Evolutionary conservation across 2,329 filamentous ascomycete species (phyloP).

Genomic region (Tolypocladium nubicola): DNA sequence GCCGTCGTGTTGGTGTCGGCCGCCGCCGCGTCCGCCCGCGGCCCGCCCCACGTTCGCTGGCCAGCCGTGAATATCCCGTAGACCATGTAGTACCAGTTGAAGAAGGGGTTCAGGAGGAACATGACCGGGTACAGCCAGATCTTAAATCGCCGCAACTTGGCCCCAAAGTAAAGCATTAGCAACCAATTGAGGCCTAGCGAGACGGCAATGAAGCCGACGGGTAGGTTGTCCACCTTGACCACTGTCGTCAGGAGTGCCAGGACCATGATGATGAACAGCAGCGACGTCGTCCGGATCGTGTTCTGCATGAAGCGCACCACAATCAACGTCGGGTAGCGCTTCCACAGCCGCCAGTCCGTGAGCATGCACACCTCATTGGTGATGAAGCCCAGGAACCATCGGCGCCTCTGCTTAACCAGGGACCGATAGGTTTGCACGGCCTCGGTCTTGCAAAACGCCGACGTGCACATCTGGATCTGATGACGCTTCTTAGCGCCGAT

Average conservation of each 20-base stretch:
- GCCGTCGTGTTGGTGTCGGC: constrained; percentile 68
- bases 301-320: constrained; percentile 90
- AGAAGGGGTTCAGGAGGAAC: constrained; percentile 91
- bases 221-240: constrained; percentile 66
- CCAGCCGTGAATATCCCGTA: constrained; percentile 93
- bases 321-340: constrained; percentile 76
- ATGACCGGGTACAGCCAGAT: constrained; percentile 91
- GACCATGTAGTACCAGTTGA: constrained; percentile 98
- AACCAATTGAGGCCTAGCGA: constrained; percentile 89
- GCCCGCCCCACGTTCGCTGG: constrained; percentile 91
- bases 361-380: constrained; percentile 98
- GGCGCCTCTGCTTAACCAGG: constrained; percentile 83
- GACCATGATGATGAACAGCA: constrained; percentile 90
- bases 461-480: constrained; percentile 96
- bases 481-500: constrained; percentile 87
- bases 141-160: constrained; percentile 80
- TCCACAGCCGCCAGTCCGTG: constrained; percentile 88
- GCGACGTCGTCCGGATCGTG: constrained; percentile 85
- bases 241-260: constrained; percentile 78
- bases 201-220: constrained; percentile 86
- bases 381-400: constrained; percentile 96
- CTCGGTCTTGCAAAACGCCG: constrained; percentile 96
- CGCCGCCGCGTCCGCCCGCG: constrained; percentile 75
- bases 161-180: constrained; percentile 92
- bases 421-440: constrained; percentile 81